A percentile compares a stretch with the other conserved stretches of the same genome.
phyloP scores from a whole-genome alignment of 257 asterid species.

The Lavandula angustifolia region DNA sequence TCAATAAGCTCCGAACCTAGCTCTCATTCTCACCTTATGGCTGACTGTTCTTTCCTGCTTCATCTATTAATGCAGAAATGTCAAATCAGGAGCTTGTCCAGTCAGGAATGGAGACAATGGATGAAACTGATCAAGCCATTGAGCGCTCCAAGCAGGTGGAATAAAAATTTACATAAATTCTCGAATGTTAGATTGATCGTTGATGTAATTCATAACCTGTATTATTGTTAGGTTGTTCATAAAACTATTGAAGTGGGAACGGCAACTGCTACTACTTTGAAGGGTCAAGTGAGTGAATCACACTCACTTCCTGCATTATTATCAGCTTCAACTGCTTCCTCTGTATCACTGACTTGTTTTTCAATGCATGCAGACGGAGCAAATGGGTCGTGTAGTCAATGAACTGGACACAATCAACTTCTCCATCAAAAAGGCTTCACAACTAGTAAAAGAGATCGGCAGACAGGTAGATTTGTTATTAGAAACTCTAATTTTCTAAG shows the following conservation, averaged over 20 bases:
- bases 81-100: constrained; percentile 90
- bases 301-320: not conserved
- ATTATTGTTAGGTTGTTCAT: constrained; percentile 78
- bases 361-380: constrained; percentile 70
- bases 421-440: constrained; percentile 92
- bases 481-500: constrained; percentile 2
- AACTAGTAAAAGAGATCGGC: constrained; percentile 98
- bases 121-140: constrained; percentile 98
- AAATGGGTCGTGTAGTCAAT: constrained; percentile 96
- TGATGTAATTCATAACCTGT: constrained; percentile 31
- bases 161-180: constrained; percentile 24
- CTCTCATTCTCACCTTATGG: constrained; percentile 13
- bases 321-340: constrained; percentile 19
- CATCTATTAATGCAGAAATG: constrained; percentile 64
- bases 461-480: constrained; percentile 64
- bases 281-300: constrained; percentile 78
- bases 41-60: constrained; percentile 38
- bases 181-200: constrained; percentile 13
- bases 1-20: not conserved
- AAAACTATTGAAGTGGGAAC: constrained; percentile 97
- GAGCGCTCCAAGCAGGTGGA: constrained; percentile 97
- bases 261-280: constrained; percentile 85
- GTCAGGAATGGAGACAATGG: constrained; percentile 78
- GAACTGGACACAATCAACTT: constrained; percentile 95
- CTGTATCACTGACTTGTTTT: constrained; percentile 24